phyloP scores from a whole-genome alignment of 176 grass and related monocot genomes.

The Dactylis glomerata region DNA sequence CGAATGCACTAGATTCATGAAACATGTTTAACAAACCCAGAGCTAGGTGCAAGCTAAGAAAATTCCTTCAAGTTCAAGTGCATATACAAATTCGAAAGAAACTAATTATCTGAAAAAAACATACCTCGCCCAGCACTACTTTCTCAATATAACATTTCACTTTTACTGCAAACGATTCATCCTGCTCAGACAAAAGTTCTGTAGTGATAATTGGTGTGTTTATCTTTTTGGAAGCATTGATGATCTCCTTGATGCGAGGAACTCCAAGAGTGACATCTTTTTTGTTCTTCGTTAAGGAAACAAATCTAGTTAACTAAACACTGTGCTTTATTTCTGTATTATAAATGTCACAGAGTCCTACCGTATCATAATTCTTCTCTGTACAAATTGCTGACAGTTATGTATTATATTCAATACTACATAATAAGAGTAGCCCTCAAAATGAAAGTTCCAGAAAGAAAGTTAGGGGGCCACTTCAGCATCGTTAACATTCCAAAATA shows the following conservation, averaged over 20 bases:
- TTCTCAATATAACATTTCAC: constrained; percentile 87
- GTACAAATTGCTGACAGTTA: constrained; percentile 2
- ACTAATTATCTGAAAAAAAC: constrained; percentile 2
- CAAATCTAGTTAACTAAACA: neutral
- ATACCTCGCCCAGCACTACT: constrained; percentile 68
- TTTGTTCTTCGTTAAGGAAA: constrained; percentile 46
- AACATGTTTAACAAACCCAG: neutral
- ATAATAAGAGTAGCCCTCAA: neutral
- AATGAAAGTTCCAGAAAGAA: constrained; percentile 12
- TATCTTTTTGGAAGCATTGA: constrained; percentile 89
- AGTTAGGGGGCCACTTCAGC: neutral
- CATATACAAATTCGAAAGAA: constrained; percentile 1
- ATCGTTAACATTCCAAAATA: constrained; percentile 5
- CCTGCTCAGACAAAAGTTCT: constrained; percentile 44
- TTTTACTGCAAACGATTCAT: constrained; percentile 54
- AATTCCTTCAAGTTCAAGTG: constrained; percentile 10
- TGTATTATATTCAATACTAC: constrained; percentile 5
- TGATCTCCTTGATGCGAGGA: constrained; percentile 98
- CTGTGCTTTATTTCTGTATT: neutral
- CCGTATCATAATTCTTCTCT: neutral
- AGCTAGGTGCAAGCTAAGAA: neutral
- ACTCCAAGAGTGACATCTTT: constrained; percentile 94
- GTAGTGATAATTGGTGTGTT: constrained; percentile 80
- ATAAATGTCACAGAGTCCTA: neutral
- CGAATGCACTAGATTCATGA: constrained; percentile 5